Conservation (phyloP, 2,329 filamentous ascomycete species). For the Cadophora luteo-olivacea region DNA sequence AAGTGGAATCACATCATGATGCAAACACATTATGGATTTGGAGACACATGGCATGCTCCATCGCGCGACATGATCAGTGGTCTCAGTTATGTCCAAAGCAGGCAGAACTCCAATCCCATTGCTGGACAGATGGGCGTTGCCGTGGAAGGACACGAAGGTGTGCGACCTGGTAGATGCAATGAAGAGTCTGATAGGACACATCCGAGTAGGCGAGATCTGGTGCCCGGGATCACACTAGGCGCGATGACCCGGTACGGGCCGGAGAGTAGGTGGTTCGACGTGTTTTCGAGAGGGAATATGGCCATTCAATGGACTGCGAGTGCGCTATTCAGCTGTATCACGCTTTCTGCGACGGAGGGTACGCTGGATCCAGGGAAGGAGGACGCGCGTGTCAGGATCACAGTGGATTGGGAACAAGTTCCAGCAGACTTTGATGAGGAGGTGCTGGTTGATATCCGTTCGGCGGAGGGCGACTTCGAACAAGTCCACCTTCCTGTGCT, state of each 20-base stretch:
- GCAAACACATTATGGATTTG: constrained; percentile 60
- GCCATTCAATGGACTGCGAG: constrained; percentile 57
- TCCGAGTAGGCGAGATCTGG: constrained; percentile 48
- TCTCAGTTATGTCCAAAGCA: constrained; percentile 62
- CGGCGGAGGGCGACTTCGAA: constrained; percentile 50
- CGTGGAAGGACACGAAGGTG: constrained; percentile 49
- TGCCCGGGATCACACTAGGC: constrained; percentile 38
- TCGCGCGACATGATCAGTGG: constrained; percentile 70
- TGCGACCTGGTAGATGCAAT: constrained; percentile 49
- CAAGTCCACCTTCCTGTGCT: constrained; percentile 60
- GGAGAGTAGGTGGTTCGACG: constrained; percentile 61
- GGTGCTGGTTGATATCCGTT: constrained; percentile 43
- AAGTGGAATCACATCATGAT: constrained; percentile 68
- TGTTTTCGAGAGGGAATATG: constrained; percentile 61
- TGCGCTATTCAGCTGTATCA: constrained; percentile 46
- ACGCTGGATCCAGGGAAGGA: constrained; percentile 52
- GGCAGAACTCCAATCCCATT: constrained; percentile 55
- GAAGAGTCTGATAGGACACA: constrained; percentile 60
- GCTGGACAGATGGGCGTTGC: constrained; percentile 56
- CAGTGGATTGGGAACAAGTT: constrained; percentile 50
- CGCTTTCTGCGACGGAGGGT: constrained; percentile 53
- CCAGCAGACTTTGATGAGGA: constrained; percentile 44
- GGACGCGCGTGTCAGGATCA: constrained; percentile 59
- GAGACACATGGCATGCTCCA: constrained; percentile 68
- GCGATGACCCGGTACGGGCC: constrained; percentile 62